Evolutionary conservation across 306 rosid genomes (phyloP).

Genomic region (Sindora glabra): DNA sequence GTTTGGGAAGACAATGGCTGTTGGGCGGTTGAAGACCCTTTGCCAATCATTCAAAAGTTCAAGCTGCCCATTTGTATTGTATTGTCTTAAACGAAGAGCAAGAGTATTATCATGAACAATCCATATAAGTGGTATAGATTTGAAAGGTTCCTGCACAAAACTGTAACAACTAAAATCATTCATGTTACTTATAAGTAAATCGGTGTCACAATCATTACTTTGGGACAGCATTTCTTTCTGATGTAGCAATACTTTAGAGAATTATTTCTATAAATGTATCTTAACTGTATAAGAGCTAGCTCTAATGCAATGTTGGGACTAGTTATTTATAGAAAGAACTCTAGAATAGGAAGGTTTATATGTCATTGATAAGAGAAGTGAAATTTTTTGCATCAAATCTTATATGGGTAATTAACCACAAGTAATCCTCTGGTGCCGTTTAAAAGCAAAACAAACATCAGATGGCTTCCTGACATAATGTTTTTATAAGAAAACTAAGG

Average conservation of each 20-base stretch:
- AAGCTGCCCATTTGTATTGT: conserved; percentile 35
- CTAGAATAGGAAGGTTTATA: not conserved
- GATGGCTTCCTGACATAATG: not conserved
- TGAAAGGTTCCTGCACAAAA: conserved; percentile 96
- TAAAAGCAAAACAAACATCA: not conserved
- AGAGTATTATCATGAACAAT: conserved; percentile 68
- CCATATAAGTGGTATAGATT: conserved; percentile 85
- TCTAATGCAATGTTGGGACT: not conserved
- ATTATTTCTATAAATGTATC: not conserved
- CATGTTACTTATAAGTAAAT: conserved; percentile 23
- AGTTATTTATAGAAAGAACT: not conserved
- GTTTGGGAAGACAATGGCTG: conserved; percentile 89
- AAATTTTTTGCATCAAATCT: not conserved
- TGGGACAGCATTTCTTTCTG: not conserved
- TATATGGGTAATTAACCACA: not conserved
- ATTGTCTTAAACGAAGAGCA: conserved; percentile 62
- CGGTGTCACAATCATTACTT: too few relatives aligned
- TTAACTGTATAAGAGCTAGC: not conserved
- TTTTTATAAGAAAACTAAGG: not conserved
- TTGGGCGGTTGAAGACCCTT: conserved; percentile 78
- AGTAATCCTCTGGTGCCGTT: not conserved
- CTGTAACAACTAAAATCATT: conserved; percentile 72
- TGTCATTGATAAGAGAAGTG: not conserved
- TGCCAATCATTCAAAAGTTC: conserved; percentile 86
- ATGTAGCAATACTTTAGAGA: not conserved